Base-by-base conservation (phyloP, 1,139 yeast species). In the Petasospora rhodanensis region DNA sequence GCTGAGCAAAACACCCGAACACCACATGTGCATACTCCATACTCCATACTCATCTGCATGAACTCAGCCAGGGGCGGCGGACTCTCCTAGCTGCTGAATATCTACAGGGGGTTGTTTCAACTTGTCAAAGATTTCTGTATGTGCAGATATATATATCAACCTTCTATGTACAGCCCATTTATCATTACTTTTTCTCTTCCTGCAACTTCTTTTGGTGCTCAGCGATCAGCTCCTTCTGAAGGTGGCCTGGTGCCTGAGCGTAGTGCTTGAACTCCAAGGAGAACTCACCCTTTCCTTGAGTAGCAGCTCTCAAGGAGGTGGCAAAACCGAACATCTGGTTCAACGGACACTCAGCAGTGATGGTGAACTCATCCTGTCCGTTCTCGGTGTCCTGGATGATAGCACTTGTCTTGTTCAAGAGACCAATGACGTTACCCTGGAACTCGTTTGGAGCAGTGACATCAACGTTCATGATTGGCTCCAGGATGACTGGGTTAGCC, bases 221-320 rank as follows among this genome's bases (percentile, higher is more conserved):
- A 32, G 83, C 94, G 49, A 91, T 81, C 64, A 93, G 73, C 65
- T 89, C 86, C 57, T 72, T 82, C 64, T 91, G 98, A 48, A 91
- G 71, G 50, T 87, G 96, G 26, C 93, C 87, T 32, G 95, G 73
- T 35, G 95, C 83, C 48, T 94, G 95, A 32, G 94, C 75, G 60
- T 91, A 91, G 55, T 86, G 85, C 58, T 84, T 79, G 68, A 91
- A 93, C 61, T 93, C 99, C 62, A 93, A 71, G 5, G 95, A 76
- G 59, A 93, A 93, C 64, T 93, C 98, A 52, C 98, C 98, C 62
- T 93, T 93, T 62, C 99, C 99, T 64, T 93, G 98, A 16, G 98
- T 91, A 42, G 85, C 81, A 23, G 98, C 97, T 68, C 99, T 82
- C 58, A 93, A 72, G 17, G 86, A 78, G 11, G 97, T 85, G 10